Evolutionary conservation across 202 grass and related monocot genomes (phyloP), one percentile per base, ranked within the genome.

Genomic region (Cymbopogon flexuosus): DNA sequence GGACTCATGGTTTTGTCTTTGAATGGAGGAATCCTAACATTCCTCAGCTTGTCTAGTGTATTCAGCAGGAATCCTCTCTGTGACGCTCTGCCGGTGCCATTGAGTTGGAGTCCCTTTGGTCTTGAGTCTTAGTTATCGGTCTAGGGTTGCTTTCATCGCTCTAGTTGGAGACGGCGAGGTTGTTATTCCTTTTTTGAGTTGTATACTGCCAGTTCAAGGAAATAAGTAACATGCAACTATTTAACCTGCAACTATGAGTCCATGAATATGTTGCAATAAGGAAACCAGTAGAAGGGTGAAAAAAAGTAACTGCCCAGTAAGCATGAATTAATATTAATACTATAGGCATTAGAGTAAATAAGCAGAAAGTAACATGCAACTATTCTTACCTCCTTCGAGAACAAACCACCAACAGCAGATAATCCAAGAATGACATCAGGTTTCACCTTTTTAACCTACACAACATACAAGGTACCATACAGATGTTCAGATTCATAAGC

Each of bases 351-450:
- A 36, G 13, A 72, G 11, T 40, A 79, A 83, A 22, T 66, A 70
- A 68, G 79, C 34, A 79, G 35, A 77, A 72, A 65, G 58, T 65
- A 46, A 15, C 8, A 77, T 79, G 37, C 47, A 71, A 66, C 37
- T 83, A 65, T 24, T 19, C 57, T 68, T 91, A 98, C 95, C 92
- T 98, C 92, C 46, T 88, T 88, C 4, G 92, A 98, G 86, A 95
- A 98, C 73, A 95, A 84, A 79, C 96, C 96, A 81, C 92, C 96
- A 88, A 98, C 92, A 67, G 96, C 96, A 85, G 96, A 95, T 90
- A 98, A 85, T 88, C 92, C 96, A 90, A 98, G 95, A 64, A 98
- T 82, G 76, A 95, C 96, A 85, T 95, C 96, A 79, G 96, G 96
- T 74, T 93, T 98, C 65, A 93, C 96, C 85, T 93, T 98, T 86